Percentiles rank a stretch among this genome's conserved stretches.
Conservation (phyloP, 108 stramenopile species). For the Poteriospumella lacustris region DNA sequence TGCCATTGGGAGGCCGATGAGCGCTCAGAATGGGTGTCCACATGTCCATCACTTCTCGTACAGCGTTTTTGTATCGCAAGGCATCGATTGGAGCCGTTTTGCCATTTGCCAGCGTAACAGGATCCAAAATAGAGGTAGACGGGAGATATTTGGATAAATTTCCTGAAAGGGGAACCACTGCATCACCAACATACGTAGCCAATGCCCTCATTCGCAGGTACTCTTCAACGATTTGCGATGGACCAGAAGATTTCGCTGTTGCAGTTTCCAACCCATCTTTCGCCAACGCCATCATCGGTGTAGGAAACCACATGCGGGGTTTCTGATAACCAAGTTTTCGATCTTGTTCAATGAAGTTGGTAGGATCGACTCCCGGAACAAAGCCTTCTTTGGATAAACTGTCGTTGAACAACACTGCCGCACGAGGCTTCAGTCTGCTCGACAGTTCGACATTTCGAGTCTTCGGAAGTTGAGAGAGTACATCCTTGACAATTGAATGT, state of each 20-base stretch:
- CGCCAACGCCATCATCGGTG: not conserved
- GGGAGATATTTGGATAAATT: too few species aligned
- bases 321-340: slow-evolving; percentile 43
- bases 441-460: not conserved
- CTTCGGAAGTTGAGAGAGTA: not conserved
- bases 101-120: too few species aligned
- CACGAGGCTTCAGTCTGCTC: slow-evolving; percentile 3
- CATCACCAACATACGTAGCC: slow-evolving; percentile 22
- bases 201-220: slow-evolving; percentile 15
- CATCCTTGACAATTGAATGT: not conserved
- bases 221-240: not conserved
- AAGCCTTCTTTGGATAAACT: not conserved
- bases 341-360: slow-evolving; percentile 25
- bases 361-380: slow-evolving; percentile 11
- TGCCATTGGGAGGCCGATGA: too few species aligned
- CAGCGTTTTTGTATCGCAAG: not conserved
- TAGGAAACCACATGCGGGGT: slow-evolving; percentile 44
- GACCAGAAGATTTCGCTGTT: too few species aligned
- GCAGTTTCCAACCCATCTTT: not conserved
- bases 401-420: slow-evolving; percentile 6
- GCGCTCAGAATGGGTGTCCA: slow-evolving; percentile 15
- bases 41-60: slow-evolving; percentile 2
- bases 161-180: not conserved
- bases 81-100: not conserved
- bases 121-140: too few species aligned